Percentiles rank a stretch among this genome's conserved stretches.
Conservation (phyloP, 116 monocot species). For the Papilionanthe hybrid region DNA sequence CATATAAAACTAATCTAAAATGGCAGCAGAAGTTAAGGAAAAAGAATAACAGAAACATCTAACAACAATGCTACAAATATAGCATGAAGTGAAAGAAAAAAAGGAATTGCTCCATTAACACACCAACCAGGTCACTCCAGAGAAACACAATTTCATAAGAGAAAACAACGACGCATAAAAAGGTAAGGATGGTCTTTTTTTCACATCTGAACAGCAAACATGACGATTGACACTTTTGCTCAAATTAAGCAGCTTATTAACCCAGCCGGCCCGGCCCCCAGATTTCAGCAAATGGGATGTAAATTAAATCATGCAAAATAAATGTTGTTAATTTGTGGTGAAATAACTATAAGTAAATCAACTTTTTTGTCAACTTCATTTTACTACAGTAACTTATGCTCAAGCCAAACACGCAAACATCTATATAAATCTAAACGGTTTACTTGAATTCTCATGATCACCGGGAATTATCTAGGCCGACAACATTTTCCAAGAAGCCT, state of each 20-base stretch:
- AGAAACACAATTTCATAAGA: neutral
- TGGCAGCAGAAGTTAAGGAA: neutral
- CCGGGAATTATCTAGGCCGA: neutral
- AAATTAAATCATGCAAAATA: too few species aligned
- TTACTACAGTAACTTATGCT: too few species aligned
- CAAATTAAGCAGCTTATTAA: too few species aligned
- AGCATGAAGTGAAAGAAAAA: neutral
- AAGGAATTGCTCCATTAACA: neutral
- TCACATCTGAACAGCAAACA: too few species aligned
- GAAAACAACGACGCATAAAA: neutral
- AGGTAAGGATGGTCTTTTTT: neutral
- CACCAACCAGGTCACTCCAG: neutral
- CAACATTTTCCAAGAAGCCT: neutral
- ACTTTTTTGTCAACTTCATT: too few species aligned
- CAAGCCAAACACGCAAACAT: too few species aligned
- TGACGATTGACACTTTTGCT: too few species aligned
- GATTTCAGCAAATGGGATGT: too few species aligned
- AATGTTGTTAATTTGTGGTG: too few species aligned
- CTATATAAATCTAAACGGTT: too few species aligned
- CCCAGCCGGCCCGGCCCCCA: too few species aligned
- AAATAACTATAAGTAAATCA: too few species aligned
- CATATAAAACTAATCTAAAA: neutral
- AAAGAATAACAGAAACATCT: neutral
- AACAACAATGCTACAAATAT: neutral
- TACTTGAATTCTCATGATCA: neutral